These are phyloP conservation scores for Apocynum venetum DNA, from an alignment of 257 asterid genomes.

Conservation along the genomic window DNA sequence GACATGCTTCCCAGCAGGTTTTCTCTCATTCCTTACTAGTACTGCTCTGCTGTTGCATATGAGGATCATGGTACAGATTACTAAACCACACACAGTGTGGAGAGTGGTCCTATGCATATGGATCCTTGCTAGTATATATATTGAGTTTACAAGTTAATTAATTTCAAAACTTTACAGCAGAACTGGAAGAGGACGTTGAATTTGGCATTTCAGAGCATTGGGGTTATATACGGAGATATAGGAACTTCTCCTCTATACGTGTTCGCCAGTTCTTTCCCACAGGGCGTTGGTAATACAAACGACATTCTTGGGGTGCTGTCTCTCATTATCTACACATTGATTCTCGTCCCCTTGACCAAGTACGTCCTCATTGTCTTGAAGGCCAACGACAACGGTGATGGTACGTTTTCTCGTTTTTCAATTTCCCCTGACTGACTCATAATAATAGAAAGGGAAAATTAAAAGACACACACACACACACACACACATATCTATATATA, in stretches of 20 bases:
- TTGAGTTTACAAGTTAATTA: too few species aligned
- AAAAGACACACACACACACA: too few species aligned
- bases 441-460: too few species aligned
- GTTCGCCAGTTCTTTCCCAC: slow-evolving; percentile 43
- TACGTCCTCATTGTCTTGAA: slow-evolving; percentile 61
- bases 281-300: slow-evolving; percentile 34
- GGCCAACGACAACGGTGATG: slow-evolving; percentile 83
- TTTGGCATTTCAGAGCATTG: slow-evolving; percentile 72
- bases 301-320: slow-evolving; percentile 72
- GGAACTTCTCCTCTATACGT: slow-evolving; percentile 87
- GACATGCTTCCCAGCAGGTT: slow-evolving; percentile 27
- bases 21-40: not conserved
- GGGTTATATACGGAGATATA: slow-evolving; percentile 81
- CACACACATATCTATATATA: too few species aligned
- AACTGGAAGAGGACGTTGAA: slow-evolving; percentile 48
- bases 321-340: slow-evolving; percentile 63
- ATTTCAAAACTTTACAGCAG: slow-evolving; percentile 9
- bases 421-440: not conserved
- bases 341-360: slow-evolving; percentile 62
- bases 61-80: not conserved
- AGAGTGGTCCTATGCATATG: not conserved
- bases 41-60: too few species aligned
- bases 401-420: slow-evolving; percentile 20
- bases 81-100: too few species aligned
- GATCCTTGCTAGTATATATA: too few species aligned